These are phyloP conservation scores for Pezicula neosporulosa DNA, from an alignment of 2,329 filamentous ascomycete species.

Conservation along the genomic window DNA sequence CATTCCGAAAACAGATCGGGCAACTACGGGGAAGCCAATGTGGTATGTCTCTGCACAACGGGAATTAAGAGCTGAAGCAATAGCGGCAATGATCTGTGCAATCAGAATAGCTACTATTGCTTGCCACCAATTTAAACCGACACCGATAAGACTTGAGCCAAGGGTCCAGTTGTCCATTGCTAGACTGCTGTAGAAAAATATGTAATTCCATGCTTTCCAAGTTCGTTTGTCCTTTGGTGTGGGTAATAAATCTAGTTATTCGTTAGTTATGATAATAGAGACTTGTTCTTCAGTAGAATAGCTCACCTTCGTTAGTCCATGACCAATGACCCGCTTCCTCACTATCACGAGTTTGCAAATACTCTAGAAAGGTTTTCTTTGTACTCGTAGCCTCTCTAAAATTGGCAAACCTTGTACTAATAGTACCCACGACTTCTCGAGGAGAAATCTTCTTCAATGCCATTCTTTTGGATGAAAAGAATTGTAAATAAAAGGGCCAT, in stretches of 20 bases:
- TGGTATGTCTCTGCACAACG: constrained; percentile 35
- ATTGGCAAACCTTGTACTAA: neutral
- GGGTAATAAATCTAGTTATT: neutral
- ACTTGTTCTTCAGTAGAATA: constrained; percentile 13
- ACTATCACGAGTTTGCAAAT: constrained; percentile 2
- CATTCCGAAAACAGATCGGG: constrained; percentile 33
- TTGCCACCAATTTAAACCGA: constrained; percentile 44
- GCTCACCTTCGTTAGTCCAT: constrained; percentile 6
- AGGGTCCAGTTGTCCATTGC: constrained; percentile 42
- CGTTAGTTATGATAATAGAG: constrained; percentile 15
- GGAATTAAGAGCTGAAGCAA: constrained; percentile 37
- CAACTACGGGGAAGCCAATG: constrained; percentile 24
- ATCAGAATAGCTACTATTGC: constrained; percentile 35
- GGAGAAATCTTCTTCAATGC: no score
- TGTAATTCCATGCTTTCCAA: neutral
- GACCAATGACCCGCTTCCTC: constrained; percentile 1
- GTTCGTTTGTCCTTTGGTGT: neutral
- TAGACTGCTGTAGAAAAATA: constrained; percentile 19
- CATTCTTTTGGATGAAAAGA: no score
- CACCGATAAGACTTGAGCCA: constrained; percentile 40
- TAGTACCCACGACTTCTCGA: no score
- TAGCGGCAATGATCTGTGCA: constrained; percentile 32
- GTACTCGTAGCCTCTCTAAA: neutral
- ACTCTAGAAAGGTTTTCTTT: neutral
- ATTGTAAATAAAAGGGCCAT: no score